Conservation (phyloP, 1,284 basidiomycete species). For the Bondarzewia mesenterica region DNA sequence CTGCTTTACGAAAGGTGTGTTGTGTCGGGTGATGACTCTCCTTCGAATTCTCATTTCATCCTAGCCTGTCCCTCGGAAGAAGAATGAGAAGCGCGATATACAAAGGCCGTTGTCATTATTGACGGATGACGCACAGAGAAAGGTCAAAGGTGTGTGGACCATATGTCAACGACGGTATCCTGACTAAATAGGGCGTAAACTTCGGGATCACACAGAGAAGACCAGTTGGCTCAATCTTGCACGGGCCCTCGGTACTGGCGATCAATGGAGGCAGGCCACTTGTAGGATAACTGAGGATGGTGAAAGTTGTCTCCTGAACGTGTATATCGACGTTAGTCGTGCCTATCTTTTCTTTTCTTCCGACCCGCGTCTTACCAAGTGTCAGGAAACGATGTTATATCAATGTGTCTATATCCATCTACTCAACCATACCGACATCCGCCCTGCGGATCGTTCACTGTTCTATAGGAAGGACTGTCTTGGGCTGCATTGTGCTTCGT, state of each 20-base stretch:
- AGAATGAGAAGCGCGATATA: slow-evolving; percentile 47
- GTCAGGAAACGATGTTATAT: slow-evolving; percentile 60
- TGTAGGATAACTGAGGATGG: slow-evolving; percentile 65
- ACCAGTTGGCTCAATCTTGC: slow-evolving; percentile 63
- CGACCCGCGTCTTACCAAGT: slow-evolving; percentile 5
- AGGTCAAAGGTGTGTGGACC: slow-evolving; percentile 52
- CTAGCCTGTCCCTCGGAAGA: slow-evolving; percentile 35
- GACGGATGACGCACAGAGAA: slow-evolving; percentile 35
- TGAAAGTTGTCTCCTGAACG: slow-evolving; percentile 54
- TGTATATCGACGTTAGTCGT: slow-evolving; percentile 60
- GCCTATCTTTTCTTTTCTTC: slow-evolving; percentile 3
- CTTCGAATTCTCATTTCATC: slow-evolving; percentile 10
- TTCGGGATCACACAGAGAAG: slow-evolving; percentile 49
- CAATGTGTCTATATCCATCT: slow-evolving; percentile 66
- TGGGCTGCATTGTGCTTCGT: slow-evolving; percentile 58
- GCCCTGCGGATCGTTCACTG: slow-evolving; percentile 58
- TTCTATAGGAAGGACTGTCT: slow-evolving; percentile 67
- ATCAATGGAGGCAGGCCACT: slow-evolving; percentile 62
- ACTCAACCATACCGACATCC: slow-evolving; percentile 67
- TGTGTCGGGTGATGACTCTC: slow-evolving; percentile 2
- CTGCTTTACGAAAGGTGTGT: slow-evolving; percentile 51
- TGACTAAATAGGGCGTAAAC: too few relatives aligned
- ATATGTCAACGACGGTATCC: too few relatives aligned
- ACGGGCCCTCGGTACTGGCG: slow-evolving; percentile 37
- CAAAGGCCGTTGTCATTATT: slow-evolving; percentile 23